These are phyloP conservation scores for Ampelocalamus luodianensis DNA, from an alignment of 176 grass and related monocot genomes.

Conservation along the genomic window DNA sequence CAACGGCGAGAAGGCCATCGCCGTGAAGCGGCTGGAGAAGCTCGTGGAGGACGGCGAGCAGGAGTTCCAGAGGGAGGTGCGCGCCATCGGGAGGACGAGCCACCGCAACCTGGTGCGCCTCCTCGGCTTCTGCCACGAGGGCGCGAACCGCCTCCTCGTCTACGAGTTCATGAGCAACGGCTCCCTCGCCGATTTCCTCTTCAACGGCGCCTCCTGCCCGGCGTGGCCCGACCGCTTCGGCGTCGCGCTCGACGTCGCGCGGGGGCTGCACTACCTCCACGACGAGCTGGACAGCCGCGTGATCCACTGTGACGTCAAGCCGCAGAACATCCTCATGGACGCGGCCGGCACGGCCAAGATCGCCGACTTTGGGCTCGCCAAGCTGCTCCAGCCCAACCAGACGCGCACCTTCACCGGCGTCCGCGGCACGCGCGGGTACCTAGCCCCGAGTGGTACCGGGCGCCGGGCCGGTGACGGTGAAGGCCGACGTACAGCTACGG, in stretches of 20 bases:
- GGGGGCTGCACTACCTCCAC: constrained; percentile 58
- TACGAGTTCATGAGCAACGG: constrained; percentile 69
- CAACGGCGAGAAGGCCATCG: constrained; percentile 39
- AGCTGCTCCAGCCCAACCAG: constrained; percentile 52
- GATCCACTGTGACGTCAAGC: constrained; percentile 70
- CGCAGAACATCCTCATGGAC: constrained; percentile 66
- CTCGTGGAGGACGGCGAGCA: constrained; percentile 49
- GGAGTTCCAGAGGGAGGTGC: constrained; percentile 75
- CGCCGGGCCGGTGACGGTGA: constrained; percentile 46
- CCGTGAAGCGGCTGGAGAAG: constrained; percentile 69
- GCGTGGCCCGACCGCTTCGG: constrained; percentile 20
- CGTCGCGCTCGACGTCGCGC: constrained; percentile 42
- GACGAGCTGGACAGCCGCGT: constrained; percentile 41
- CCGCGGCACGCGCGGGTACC: constrained; percentile 56
- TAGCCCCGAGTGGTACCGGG: constrained; percentile 57
- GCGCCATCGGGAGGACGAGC: constrained; percentile 65
- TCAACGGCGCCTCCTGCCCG: constrained; percentile 17
- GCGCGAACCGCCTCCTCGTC: constrained; percentile 62
- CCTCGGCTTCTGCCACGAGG: constrained; percentile 65
- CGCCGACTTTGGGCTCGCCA: constrained; percentile 63
- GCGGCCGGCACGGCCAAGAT: constrained; percentile 52
- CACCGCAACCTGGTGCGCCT: constrained; percentile 68
- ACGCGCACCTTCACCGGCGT: constrained; percentile 51
- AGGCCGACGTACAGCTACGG: constrained; percentile 89
- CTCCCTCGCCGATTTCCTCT: constrained; percentile 64